Conservation (phyloP, 2,329 filamentous ascomycete species). For the Zymoseptoria crescenta region DNA sequence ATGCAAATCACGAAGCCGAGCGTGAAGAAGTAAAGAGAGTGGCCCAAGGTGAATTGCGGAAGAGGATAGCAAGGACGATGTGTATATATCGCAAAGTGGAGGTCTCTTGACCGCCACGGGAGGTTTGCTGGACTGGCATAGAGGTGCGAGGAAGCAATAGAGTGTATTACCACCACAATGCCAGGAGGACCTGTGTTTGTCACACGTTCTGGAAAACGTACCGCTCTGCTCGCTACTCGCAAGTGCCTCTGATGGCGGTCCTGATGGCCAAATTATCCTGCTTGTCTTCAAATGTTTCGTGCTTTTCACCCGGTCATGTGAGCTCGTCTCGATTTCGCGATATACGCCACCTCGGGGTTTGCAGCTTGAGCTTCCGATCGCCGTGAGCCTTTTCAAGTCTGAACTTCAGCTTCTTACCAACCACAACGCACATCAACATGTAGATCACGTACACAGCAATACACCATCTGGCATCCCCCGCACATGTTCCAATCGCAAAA, state of each 20-base stretch:
- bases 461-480: neutral
- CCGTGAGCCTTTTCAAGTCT: neutral
- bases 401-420: neutral
- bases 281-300: neutral
- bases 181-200: neutral
- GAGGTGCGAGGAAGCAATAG: conserved; percentile 10
- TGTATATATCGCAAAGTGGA: neutral
- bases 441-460: neutral
- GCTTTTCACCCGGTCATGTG: neutral
- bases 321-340: neutral
- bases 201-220: neutral
- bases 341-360: neutral
- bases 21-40: conserved; percentile 8
- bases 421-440: neutral
- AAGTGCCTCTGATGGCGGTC: neutral
- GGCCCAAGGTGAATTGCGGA: neutral
- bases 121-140: conserved; percentile 10
- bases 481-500: neutral
- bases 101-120: neutral
- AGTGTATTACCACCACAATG: conserved; percentile 11
- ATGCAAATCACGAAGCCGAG: conserved; percentile 49
- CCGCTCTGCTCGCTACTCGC: neutral
- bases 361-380: neutral
- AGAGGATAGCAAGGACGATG: neutral
- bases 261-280: too few relatives aligned